Evolutionary conservation across 148 eudicot genomes (phyloP), one percentile per base, ranked within the genome.

Genomic region (Diospyros kaki): DNA sequence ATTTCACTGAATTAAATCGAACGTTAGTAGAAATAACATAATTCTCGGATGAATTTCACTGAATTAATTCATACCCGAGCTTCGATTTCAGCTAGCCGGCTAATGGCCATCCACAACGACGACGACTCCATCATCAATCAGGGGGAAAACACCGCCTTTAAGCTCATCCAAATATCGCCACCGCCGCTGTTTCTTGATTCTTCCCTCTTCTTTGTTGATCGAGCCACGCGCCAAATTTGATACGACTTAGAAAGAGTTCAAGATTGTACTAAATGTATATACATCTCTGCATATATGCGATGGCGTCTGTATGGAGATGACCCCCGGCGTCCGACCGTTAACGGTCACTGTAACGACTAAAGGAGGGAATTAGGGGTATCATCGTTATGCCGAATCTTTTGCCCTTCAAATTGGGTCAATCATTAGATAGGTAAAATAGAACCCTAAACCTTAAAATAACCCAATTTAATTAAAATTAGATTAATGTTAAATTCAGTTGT

Each of bases 61-160:
- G 28, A 28, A 28, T 28, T 28, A 28, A 28, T 28, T 28, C 28
- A 28, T 86, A 93, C 95, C 95, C 87, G 87, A 51, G 86, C 83
- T 90, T 89, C 86, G 44, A 87, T 77, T 56, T 86, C 85, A 59
- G 83, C 86, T 68, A 84, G 82, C 77, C 84, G 90, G 75, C 77
- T 86, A 77, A 85, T 59, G 73, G 78, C 82, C 78, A 68, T 76
- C 87, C 81, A 82, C 77, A 93, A 86, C 71, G 80, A 78, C 83
- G 91, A 88, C 87, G 28, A 28, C 28, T 28, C 28, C 28, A 28
- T 28, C 28, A 28, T 28, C 28, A 28, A 90, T 90, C 80, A 84
- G 85, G 75, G 62, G 28, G 28, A 28, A 28, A 28, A 28, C 58
- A 56, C 43, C 40, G 71, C 75, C 76, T 79, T 69, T 83, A 79